Evolutionary conservation across 768 basidiomycete genomes (phyloP).

Genomic region (Galerina sulciceps): DNA sequence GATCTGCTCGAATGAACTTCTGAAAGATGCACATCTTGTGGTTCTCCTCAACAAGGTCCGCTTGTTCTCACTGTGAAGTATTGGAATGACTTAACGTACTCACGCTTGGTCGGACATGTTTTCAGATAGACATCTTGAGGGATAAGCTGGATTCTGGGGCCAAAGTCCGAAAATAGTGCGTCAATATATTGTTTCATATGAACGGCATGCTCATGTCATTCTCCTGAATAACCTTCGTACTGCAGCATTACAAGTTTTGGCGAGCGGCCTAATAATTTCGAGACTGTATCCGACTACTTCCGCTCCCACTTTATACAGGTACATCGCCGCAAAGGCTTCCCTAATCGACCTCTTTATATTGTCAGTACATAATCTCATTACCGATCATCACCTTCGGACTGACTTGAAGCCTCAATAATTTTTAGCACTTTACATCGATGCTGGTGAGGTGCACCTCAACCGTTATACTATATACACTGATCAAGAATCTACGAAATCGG

Average conservation of each 20-base stretch:
- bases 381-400: neutral
- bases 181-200: slow-evolving; percentile 17
- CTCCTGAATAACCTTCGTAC: neutral
- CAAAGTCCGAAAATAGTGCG: slow-evolving; percentile 78
- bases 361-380: slow-evolving; percentile 47
- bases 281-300: slow-evolving; percentile 78
- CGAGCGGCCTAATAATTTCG: slow-evolving; percentile 70
- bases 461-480: neutral
- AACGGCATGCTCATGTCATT: neutral
- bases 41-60: slow-evolving; percentile 80
- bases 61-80: slow-evolving; percentile 11
- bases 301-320: slow-evolving; percentile 83
- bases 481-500: neutral
- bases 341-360: slow-evolving; percentile 63
- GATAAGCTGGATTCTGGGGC: slow-evolving; percentile 72
- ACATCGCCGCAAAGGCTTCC: slow-evolving; percentile 67
- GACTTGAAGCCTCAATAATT: neutral
- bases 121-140: slow-evolving; percentile 71
- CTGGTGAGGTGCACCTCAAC: slow-evolving; percentile 40
- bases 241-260: slow-evolving; percentile 78
- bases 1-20: slow-evolving; percentile 76
- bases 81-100: neutral
- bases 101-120: slow-evolving; percentile 1
- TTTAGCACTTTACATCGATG: slow-evolving; percentile 74
- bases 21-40: slow-evolving; percentile 74